Evolutionary conservation across 2,329 filamentous ascomycete species (phyloP).

Genomic region (Diaporthe citri): DNA sequence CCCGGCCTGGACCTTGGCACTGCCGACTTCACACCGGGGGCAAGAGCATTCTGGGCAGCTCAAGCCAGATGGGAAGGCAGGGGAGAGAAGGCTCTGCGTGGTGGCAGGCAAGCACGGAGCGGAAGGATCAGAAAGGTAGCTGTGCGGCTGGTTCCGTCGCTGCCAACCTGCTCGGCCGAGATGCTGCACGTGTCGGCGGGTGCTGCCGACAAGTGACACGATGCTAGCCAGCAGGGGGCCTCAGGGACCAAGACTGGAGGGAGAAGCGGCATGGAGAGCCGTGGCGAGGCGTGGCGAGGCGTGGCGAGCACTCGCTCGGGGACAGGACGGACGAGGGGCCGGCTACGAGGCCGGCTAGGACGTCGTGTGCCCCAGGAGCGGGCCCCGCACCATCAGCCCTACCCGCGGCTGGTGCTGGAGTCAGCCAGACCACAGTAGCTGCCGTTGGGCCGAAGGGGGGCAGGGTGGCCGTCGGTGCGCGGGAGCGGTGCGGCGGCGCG

Average conservation of each 20-base stretch:
- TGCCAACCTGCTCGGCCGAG: conserved; percentile 17
- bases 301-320: background rate
- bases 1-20: background rate
- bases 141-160: conserved; percentile 19
- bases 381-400: conserved; percentile 23
- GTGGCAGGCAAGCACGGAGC: background rate
- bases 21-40: background rate
- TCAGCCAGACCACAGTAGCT: background rate
- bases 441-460: conserved; percentile 14
- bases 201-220: conserved; percentile 24
- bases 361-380: background rate
- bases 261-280: background rate
- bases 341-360: background rate
- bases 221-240: background rate
- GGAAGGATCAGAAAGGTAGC: conserved; percentile 6
- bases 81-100: background rate
- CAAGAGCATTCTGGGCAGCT: background rate
- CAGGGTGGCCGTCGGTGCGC: background rate
- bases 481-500: background rate
- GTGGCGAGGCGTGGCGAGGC: background rate
- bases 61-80: background rate
- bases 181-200: conserved; percentile 8
- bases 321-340: background rate
- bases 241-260: background rate
- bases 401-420: conserved; percentile 14